Evolutionary conservation across 176 grass and related monocot genomes (phyloP).

Genomic region (Zizania latifolia): DNA sequence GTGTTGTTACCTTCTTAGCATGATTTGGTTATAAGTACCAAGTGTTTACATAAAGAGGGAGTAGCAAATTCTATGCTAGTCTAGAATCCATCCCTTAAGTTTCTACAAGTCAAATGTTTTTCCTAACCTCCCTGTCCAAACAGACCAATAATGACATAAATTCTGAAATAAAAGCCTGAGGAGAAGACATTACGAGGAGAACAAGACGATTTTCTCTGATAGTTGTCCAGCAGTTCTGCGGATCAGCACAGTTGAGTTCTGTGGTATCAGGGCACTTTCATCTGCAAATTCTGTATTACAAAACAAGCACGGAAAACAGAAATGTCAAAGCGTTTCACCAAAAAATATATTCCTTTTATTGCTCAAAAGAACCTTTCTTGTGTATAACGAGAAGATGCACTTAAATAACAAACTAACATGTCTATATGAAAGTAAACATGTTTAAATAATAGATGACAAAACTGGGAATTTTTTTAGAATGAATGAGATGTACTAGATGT

Average conservation of each 20-base stretch:
- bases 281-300: constrained; percentile 58
- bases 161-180: not conserved
- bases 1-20: too few species aligned
- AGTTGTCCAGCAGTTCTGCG: constrained; percentile 30
- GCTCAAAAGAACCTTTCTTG: not conserved
- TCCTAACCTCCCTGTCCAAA: too few species aligned
- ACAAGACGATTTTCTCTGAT: constrained; percentile 32
- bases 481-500: not conserved
- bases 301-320: constrained; percentile 24
- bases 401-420: not conserved
- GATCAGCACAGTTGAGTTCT: constrained; percentile 47
- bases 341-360: not conserved
- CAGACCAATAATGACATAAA: too few species aligned
- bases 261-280: constrained; percentile 33
- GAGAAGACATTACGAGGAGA: constrained; percentile 15
- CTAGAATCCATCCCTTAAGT: too few species aligned
- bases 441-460: not conserved
- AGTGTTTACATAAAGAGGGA: too few species aligned
- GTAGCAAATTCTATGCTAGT: too few species aligned
- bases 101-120: too few species aligned
- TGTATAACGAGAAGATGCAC: not conserved
- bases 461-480: not conserved
- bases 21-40: too few species aligned
- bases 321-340: constrained; percentile 20
- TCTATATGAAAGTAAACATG: not conserved